These are phyloP conservation scores for Thelonectria rubi DNA, from an alignment of 2,329 filamentous ascomycete species.

Conservation along the genomic window DNA sequence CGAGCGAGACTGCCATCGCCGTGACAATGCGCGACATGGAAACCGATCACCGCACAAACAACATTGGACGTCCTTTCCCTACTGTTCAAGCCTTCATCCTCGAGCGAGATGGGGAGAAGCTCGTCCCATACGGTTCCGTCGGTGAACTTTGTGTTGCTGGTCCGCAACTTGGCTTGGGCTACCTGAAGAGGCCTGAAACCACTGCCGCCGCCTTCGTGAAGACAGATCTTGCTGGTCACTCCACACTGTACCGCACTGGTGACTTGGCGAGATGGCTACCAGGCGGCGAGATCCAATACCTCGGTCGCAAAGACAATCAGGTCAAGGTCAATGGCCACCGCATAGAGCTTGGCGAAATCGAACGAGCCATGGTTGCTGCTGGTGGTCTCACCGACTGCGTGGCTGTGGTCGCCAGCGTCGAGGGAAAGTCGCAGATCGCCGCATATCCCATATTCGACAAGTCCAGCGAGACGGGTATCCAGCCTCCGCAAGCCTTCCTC, in stretches of 20 bases:
- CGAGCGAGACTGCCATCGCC: slow-evolving; percentile 28
- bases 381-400: slow-evolving; percentile 15
- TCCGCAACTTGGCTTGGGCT: slow-evolving; percentile 28
- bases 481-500: background rate
- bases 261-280: slow-evolving; percentile 33
- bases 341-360: slow-evolving; percentile 42
- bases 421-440: slow-evolving; percentile 12
- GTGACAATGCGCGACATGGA: slow-evolving; percentile 20
- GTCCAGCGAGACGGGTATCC: background rate
- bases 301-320: slow-evolving; percentile 41
- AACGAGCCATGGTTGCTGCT: slow-evolving; percentile 18
- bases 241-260: slow-evolving; percentile 30
- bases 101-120: slow-evolving; percentile 13
- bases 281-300: slow-evolving; percentile 25
- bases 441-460: slow-evolving; percentile 6
- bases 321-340: slow-evolving; percentile 43
- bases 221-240: background rate
- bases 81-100: slow-evolving; percentile 21
- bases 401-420: slow-evolving; percentile 7
- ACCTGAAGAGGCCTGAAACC: slow-evolving; percentile 24
- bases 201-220: slow-evolving; percentile 23
- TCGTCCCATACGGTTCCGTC: slow-evolving; percentile 25
- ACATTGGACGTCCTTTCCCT: slow-evolving; percentile 15
- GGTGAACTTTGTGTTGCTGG: slow-evolving; percentile 34
- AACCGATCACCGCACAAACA: background rate